phyloP scores from a whole-genome alignment of 2,329 filamentous ascomycete species.

The Pestalotiopsis sp. region DNA sequence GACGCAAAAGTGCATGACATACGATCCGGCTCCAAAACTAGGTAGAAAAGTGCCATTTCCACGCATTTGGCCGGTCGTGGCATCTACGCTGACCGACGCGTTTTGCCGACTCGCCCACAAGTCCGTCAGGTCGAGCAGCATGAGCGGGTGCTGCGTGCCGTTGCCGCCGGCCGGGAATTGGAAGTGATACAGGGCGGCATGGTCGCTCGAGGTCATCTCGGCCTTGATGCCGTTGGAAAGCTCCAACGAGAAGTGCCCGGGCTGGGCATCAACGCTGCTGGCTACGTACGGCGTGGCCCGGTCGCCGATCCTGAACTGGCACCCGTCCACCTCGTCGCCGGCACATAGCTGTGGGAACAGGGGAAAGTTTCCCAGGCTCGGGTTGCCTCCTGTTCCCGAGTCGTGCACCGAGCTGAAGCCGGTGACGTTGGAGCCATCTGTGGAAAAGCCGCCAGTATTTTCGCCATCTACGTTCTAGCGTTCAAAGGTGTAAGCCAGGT shows the following conservation, averaged over 20 bases:
- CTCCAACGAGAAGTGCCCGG: constrained; percentile 61
- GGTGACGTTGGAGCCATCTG: constrained; percentile 48
- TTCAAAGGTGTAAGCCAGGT: neutral
- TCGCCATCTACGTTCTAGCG: constrained; percentile 44
- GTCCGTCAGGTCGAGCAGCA: constrained; percentile 63
- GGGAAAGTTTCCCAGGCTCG: constrained; percentile 48
- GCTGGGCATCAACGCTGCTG: constrained; percentile 46
- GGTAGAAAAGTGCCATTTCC: constrained; percentile 61
- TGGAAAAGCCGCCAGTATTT: constrained; percentile 46
- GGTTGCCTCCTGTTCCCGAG: constrained; percentile 45
- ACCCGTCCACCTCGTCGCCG: constrained; percentile 54
- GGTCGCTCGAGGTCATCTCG: constrained; percentile 63
- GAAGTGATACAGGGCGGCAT: constrained; percentile 63
- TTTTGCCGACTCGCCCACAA: constrained; percentile 53
- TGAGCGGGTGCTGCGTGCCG: constrained; percentile 42
- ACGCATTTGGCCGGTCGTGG: constrained; percentile 51
- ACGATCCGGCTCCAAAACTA: constrained; percentile 62
- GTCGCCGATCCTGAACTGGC: constrained; percentile 51
- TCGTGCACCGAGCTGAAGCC: constrained; percentile 53
- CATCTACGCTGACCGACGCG: constrained; percentile 51
- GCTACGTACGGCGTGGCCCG: constrained; percentile 42
- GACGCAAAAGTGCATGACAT: constrained; percentile 57
- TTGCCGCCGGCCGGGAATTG: constrained; percentile 49
- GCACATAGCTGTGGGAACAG: constrained; percentile 45
- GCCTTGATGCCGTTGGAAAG: constrained; percentile 54